Evolutionary conservation across 2,329 filamentous ascomycete species (phyloP), one percentile per base, ranked within the genome.

Genomic region (Calonectria crousiana): DNA sequence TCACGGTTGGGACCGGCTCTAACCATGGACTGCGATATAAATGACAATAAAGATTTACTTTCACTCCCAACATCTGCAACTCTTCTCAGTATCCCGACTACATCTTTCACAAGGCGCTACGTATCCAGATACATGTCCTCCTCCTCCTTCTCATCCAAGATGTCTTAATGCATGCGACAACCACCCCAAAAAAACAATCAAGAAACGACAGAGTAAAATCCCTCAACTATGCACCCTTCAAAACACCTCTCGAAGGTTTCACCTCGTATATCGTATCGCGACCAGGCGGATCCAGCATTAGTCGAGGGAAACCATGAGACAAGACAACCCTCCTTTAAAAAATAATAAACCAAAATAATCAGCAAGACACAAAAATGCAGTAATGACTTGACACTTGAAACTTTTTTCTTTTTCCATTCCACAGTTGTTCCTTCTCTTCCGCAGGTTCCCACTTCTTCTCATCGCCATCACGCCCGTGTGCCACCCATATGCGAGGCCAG

Each of bases 351-450:
- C 28, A 73, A 71, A 71, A 76, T 69, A 72, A 64, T 76, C 58
- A 78, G 47, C 32, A 67, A 36, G 44, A 20, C 38, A 64, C 44
- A 70, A 64, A 47, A 74, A 80, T 78, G 76, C 76, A 79, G 67
- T 30, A 76, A 74, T 72, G 70, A 79, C 52, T 75, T 73, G 72
- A 67, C 73, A 71, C 67, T 75, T 74, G 72, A 75, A 81, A 76
- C 79, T 80, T 80, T 81, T 79, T 77, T 80, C 80, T 81, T 80
- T 71, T 78, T 79, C 77, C 76, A 74, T 78, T 77, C 77, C 77
- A 75, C 67, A 68, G 67, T 74, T 75, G 68, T 52, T 74, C 72
- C 51, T 72, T 67, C 69, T 53, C 52, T 68, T 70, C 70, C 65
- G 38, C 67, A 64, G 23, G 36, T 67, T 49, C 32, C 66, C 72